Conservation (phyloP, 2,329 filamentous ascomycete genomes). For the Trichophyton verrucosum region DNA sequence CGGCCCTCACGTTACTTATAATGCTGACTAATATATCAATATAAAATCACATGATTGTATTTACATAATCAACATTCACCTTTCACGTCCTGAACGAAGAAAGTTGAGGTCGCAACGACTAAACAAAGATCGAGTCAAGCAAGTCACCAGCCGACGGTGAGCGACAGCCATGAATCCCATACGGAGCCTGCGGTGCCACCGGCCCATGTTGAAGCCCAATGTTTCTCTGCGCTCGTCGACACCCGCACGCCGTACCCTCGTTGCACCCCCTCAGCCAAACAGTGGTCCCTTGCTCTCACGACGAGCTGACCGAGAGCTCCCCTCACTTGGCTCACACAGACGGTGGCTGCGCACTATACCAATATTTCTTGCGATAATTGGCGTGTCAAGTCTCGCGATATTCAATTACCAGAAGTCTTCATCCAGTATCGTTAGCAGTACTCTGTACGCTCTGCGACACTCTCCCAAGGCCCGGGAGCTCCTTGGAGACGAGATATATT, state of each 20-base stretch:
- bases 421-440: conserved; percentile 73
- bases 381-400: conserved; percentile 64
- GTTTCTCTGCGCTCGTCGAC: not conserved
- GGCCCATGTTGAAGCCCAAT: conserved; percentile 10
- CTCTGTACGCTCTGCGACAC: conserved; percentile 82
- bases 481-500: conserved; percentile 80
- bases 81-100: no score
- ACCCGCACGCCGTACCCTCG: conserved; percentile 31
- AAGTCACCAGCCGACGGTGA: not conserved
- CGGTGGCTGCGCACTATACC: conserved; percentile 64
- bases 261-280: conserved; percentile 39
- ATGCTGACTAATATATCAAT: no score
- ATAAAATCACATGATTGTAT: no score
- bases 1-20: no score
- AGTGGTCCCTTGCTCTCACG: conserved; percentile 42
- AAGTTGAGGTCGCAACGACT: no score
- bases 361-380: conserved; percentile 62
- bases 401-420: conserved; percentile 99
- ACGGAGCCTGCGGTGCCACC: conserved; percentile 12
- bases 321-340: conserved; percentile 35
- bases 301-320: conserved; percentile 42
- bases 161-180: conserved; percentile 8
- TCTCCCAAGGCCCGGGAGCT: conserved; percentile 59
- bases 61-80: no score
- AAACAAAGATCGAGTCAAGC: not conserved